These are phyloP conservation scores for Rubia tinctorum DNA, from an alignment of 305 asterid genomes.

Conservation along the genomic window DNA sequence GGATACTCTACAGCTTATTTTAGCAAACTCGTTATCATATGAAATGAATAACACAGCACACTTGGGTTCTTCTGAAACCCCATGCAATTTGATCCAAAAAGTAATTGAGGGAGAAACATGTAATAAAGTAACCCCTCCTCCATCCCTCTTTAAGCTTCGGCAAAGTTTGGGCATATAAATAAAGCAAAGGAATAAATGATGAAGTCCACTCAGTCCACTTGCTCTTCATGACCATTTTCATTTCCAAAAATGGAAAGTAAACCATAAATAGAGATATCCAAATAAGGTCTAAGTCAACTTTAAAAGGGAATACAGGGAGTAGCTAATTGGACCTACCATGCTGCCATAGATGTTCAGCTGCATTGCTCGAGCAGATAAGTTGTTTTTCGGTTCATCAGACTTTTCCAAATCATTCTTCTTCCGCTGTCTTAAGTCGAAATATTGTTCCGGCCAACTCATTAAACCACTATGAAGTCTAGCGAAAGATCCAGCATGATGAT, in stretches of 20 bases:
- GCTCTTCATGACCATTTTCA: not conserved
- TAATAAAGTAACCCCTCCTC: not conserved
- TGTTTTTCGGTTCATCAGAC: constrained; percentile 32
- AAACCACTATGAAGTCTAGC: constrained; percentile 49
- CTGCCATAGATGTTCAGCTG: constrained; percentile 79
- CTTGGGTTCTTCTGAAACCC: not conserved
- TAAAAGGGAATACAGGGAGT: not conserved
- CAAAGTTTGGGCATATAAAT: not conserved
- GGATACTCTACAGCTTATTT: not conserved
- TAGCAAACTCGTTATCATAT: not conserved
- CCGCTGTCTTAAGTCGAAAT: constrained; percentile 25
- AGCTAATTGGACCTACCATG: constrained; percentile 43
- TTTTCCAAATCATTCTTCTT: constrained; percentile 29
- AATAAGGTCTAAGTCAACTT: not conserved
- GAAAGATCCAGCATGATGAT: constrained; percentile 48
- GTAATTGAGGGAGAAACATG: not conserved
- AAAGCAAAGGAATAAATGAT: not conserved
- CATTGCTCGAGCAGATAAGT: constrained; percentile 73
- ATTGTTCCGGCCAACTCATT: constrained; percentile 82
- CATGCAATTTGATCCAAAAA: constrained; percentile 1
- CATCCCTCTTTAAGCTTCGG: not conserved
- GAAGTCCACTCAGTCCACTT: not conserved
- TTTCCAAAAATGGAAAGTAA: not conserved
- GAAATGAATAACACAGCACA: not conserved
- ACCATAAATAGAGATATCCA: not conserved